Base-by-base conservation (phyloP, 495 filamentous ascomycete species). In the Eremomyces bilateralis region DNA sequence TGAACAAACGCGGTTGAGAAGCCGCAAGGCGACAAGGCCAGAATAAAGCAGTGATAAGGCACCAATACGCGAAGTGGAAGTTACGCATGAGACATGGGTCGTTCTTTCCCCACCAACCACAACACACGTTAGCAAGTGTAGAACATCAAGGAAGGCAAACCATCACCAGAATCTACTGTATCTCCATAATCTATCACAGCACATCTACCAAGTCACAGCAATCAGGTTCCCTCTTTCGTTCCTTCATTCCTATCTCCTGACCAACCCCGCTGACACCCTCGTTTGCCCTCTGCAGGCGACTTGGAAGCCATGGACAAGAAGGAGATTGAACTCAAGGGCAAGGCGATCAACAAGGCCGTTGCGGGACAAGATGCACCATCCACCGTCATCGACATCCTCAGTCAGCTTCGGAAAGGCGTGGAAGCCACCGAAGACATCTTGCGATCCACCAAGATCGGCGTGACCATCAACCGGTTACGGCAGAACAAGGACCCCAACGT, bases 391-490 rank as follows among this genome's bases (percentile, higher is more conserved):
- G 53, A 57, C 16, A 62, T 95, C 21, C 59, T 97, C 22, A 72
- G 76, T 43, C 67, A 73, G 4, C 62, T 97, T 25, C 76, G 80
- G 56, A 69, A 67, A 40, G 78, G 74, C 4, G 68, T 85, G 12
- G 63, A 63, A 19, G 72, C 83, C n/a, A 81, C 79, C 11, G 90
- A 97, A 55, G 80, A 91, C 33, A 64, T 93, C 33, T 62, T 82
- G 37, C 63, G 76, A 56, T 71, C 74, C n/a, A 95, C 85, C 15
- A 81, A 76, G 42, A 81, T 91, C 31, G 88, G 88, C 41, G 73
- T 92, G 44, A 65, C 78, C 2, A 77, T 95, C 41, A 83, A 85
- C 53, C 80, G 76, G 47, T 65, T 82, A 37, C 75, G 83, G 47
- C 59, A 64, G 20, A 70, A 84, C 60, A 57, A 69, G 33, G 67